Conservation (phyloP, 257 asterid species). For the Sherardia arvensis region DNA sequence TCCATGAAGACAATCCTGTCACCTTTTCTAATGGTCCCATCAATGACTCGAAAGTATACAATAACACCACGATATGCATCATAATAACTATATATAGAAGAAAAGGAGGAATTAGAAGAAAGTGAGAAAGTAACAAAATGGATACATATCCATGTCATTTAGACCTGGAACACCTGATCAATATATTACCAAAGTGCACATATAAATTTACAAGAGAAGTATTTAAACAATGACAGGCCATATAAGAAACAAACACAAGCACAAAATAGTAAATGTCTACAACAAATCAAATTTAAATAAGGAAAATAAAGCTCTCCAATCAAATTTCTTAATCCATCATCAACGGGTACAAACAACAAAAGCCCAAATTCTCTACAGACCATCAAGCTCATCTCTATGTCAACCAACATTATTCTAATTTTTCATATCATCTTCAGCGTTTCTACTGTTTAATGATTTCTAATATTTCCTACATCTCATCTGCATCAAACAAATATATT, state of each 20-base stretch:
- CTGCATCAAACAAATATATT: too few relatives aligned
- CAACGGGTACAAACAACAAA: background rate
- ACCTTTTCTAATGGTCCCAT: slow-evolving; percentile 80
- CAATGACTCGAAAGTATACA: slow-evolving; percentile 89
- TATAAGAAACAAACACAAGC: background rate
- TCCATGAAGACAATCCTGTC: slow-evolving; percentile 91
- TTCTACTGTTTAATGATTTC: too few relatives aligned
- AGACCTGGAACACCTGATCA: background rate
- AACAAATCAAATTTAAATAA: background rate
- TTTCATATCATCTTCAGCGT: too few relatives aligned
- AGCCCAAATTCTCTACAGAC: too few relatives aligned
- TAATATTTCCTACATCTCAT: too few relatives aligned
- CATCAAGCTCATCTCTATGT: too few relatives aligned
- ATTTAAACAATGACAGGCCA: background rate
- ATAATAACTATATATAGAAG: slow-evolving; percentile 57
- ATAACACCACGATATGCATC: slow-evolving; percentile 95
- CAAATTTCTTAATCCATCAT: background rate
- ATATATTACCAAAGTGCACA: background rate
- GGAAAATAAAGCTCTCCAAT: background rate
- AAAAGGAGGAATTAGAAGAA: slow-evolving; percentile 7
- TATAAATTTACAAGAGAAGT: background rate
- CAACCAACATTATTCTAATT: too few relatives aligned
- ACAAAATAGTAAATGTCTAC: background rate
- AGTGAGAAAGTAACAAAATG: background rate
- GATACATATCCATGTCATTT: background rate